These are phyloP conservation scores for Phalaenopsis equestris DNA, from an alignment of 106 monocot genomes.

Conservation along the genomic window DNA sequence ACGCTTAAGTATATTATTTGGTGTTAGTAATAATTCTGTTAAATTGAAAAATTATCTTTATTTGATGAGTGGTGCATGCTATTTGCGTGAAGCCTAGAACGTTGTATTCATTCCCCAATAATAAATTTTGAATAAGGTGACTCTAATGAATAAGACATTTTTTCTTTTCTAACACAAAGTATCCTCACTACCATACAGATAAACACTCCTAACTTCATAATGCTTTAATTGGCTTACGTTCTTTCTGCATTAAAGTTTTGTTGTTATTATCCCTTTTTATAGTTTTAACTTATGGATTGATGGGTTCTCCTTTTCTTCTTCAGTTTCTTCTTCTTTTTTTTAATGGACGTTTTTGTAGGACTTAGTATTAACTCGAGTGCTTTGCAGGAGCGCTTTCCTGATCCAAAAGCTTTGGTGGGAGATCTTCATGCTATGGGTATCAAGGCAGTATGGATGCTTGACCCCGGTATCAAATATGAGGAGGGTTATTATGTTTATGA, in stretches of 20 bases:
- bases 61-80: no score
- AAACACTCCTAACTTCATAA: background rate
- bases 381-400: slow-evolving; percentile 74
- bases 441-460: slow-evolving; percentile 99
- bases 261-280: background rate
- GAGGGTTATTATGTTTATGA: slow-evolving; percentile 90
- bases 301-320: background rate
- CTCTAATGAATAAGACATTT: no score
- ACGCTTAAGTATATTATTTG: no score
- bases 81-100: no score
- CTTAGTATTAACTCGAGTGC: background rate
- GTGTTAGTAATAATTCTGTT: no score
- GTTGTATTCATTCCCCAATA: no score
- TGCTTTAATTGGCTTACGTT: background rate
- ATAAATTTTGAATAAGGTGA: no score
- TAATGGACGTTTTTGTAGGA: background rate
- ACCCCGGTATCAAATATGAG: slow-evolving; percentile 93
- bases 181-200: no score
- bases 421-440: slow-evolving; percentile 77
- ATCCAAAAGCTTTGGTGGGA: slow-evolving; percentile 78
- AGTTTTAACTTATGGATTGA: background rate
- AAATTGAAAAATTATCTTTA: no score
- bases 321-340: background rate
- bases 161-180: no score
- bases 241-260: background rate